Conservation (phyloP, 495 filamentous ascomycete species). For the Peziza echinospora region DNA sequence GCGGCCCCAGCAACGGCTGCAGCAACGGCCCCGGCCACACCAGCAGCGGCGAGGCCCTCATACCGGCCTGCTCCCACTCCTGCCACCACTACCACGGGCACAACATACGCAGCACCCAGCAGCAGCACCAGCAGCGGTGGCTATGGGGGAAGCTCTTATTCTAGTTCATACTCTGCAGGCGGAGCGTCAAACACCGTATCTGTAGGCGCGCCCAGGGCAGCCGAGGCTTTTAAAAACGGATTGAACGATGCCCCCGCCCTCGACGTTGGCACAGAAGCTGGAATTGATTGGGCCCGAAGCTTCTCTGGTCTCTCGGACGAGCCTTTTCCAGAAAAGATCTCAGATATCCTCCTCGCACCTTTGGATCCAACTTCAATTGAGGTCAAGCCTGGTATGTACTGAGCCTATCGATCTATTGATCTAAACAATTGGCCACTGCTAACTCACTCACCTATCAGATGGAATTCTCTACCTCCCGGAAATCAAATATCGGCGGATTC, state of each 20-base stretch:
- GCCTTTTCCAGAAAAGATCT: slow-evolving; percentile 56
- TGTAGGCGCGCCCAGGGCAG: slow-evolving; percentile 30
- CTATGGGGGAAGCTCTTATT: too few relatives aligned
- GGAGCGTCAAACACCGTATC: too few relatives aligned
- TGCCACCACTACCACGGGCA: neutral
- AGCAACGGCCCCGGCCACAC: too few relatives aligned
- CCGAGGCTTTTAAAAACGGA: slow-evolving; percentile 13
- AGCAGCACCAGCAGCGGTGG: too few relatives aligned
- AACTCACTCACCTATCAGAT: slow-evolving; percentile 31
- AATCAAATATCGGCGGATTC: slow-evolving; percentile 89
- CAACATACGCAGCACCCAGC: neutral
- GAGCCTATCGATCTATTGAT: neutral
- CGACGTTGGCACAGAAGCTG: slow-evolving; percentile 13
- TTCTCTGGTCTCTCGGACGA: slow-evolving; percentile 66
- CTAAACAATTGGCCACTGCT: slow-evolving; percentile 1
- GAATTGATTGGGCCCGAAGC: slow-evolving; percentile 79
- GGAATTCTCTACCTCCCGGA: slow-evolving; percentile 92
- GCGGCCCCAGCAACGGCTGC: too few relatives aligned
- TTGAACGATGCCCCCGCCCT: slow-evolving; percentile 29
- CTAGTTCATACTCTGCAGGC: too few relatives aligned
- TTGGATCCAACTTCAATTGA: slow-evolving; percentile 61
- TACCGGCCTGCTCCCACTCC: too few relatives aligned
- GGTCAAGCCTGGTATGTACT: slow-evolving; percentile 38
- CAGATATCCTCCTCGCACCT: slow-evolving; percentile 45
- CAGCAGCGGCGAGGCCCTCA: too few relatives aligned